Evolutionary conservation across 1,284 basidiomycete genomes (phyloP).

Genomic region (Tremellales sp.): DNA sequence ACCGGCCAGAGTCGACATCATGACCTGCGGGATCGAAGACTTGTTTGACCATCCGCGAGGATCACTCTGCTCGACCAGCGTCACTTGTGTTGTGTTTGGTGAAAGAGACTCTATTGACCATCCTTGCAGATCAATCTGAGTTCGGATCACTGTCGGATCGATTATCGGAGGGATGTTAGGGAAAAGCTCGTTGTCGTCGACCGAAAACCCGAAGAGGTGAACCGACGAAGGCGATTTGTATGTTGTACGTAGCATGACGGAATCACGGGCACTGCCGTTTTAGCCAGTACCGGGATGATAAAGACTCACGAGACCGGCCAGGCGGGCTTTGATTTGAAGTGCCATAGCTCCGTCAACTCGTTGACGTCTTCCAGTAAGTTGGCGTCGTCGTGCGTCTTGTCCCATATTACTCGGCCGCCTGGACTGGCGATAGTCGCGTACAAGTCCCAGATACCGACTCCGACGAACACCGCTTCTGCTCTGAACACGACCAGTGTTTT

Average conservation of each 20-base stretch:
- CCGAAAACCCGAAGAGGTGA: slow-evolving; percentile 94
- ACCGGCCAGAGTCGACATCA: slow-evolving; percentile 80
- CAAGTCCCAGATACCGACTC: slow-evolving; percentile 94
- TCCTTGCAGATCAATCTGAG: slow-evolving; percentile 91
- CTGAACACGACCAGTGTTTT: slow-evolving; percentile 94
- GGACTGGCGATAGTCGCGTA: slow-evolving; percentile 80
- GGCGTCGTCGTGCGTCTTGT: slow-evolving; percentile 83
- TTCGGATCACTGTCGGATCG: slow-evolving; percentile 72
- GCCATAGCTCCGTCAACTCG: slow-evolving; percentile 88
- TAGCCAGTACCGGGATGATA: slow-evolving; percentile 10
- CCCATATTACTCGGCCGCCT: slow-evolving; percentile 79
- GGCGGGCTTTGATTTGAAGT: slow-evolving; percentile 77
- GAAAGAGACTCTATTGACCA: slow-evolving; percentile 96
- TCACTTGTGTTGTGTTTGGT: slow-evolving; percentile 90
- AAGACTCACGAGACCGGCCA: slow-evolving; percentile 80
- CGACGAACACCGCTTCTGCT: slow-evolving; percentile 96
- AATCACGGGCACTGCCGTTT: slow-evolving; percentile 74
- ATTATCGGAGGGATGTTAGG: slow-evolving; percentile 68
- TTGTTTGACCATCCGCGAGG: slow-evolving; percentile 98
- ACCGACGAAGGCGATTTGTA: slow-evolving; percentile 96
- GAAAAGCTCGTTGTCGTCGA: slow-evolving; percentile 81
- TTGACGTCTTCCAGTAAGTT: slow-evolving; percentile 82
- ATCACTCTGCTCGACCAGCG: slow-evolving; percentile 93
- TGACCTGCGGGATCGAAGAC: slow-evolving; percentile 82
- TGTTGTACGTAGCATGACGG: slow-evolving; percentile 85